phyloP scores from a whole-genome alignment of 2,329 filamentous ascomycete species.

The Huntiella decipiens region DNA sequence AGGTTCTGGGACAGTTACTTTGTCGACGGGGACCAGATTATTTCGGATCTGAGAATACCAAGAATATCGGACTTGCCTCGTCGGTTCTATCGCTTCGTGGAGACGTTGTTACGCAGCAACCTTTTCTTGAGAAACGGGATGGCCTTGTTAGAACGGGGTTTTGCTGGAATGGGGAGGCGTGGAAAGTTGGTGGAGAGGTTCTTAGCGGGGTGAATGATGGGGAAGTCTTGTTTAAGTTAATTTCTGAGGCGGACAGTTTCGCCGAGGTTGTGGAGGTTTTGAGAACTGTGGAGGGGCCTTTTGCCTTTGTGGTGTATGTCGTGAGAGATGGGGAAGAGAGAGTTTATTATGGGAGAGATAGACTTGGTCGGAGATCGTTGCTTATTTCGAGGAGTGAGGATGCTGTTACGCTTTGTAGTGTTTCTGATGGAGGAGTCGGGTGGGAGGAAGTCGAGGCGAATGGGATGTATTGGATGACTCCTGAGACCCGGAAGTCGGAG shows the following conservation, averaged over 20 bases:
- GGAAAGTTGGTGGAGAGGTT: slow-evolving; percentile 43
- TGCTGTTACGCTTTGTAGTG: slow-evolving; percentile 47
- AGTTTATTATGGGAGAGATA: slow-evolving; percentile 72
- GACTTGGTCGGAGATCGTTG: slow-evolving; percentile 70
- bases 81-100: slow-evolving; percentile 2
- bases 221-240: slow-evolving; percentile 41
- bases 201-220: slow-evolving; percentile 61
- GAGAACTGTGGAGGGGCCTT: slow-evolving; percentile 56
- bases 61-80: background rate
- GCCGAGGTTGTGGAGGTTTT: slow-evolving; percentile 31
- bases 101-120: background rate
- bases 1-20: background rate
- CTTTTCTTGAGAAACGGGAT: background rate
- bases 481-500: slow-evolving; percentile 19
- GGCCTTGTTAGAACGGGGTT: slow-evolving; percentile 21
- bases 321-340: slow-evolving; percentile 25
- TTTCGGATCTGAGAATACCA: background rate
- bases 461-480: slow-evolving; percentile 53
- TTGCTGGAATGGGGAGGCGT: slow-evolving; percentile 97
- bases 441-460: slow-evolving; percentile 76
- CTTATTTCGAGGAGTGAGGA: slow-evolving; percentile 32
- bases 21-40: slow-evolving; percentile 3
- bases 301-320: slow-evolving; percentile 75
- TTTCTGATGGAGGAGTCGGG: slow-evolving; percentile 34
- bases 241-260: slow-evolving; percentile 21